A percentile compares a stretch with the other conserved stretches of the same genome.
phyloP scores from a whole-genome alignment of 495 filamentous ascomycete genomes.

The Trichoderma virens region DNA sequence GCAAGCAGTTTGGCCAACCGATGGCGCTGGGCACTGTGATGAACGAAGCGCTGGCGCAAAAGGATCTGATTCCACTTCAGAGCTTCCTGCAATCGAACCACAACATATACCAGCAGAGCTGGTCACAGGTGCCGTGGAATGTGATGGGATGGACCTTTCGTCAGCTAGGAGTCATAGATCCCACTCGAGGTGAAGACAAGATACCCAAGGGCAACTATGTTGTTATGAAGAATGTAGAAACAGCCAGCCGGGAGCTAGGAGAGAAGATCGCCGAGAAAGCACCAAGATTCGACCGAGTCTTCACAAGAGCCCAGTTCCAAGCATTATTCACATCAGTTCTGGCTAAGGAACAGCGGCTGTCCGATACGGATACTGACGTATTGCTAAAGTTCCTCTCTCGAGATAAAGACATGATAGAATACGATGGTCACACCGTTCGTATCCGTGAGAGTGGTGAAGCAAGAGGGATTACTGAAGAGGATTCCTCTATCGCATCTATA shows the following conservation, averaged over 20 bases:
- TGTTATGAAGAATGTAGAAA: constrained; percentile 51
- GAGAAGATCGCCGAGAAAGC: constrained; percentile 33
- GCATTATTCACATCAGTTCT: constrained; percentile 49
- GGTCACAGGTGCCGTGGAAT: constrained; percentile 37
- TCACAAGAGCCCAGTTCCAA: constrained; percentile 55
- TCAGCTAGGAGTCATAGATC: constrained; percentile 55
- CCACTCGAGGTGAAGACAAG: constrained; percentile 31
- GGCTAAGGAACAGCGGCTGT: constrained; percentile 44
- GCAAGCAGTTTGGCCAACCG: constrained; percentile 72
- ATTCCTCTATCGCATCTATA: constrained; percentile 71
- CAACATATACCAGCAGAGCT: constrained; percentile 54
- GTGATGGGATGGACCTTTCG: constrained; percentile 70
- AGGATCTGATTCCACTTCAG: constrained; percentile 59
- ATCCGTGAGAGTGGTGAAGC: constrained; percentile 48
- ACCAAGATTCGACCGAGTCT: constrained; percentile 55
- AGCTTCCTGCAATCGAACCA: constrained; percentile 51
- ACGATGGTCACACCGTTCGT: constrained; percentile 67
- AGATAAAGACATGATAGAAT: constrained; percentile 55
- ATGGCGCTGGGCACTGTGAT: constrained; percentile 75
- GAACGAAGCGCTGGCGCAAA: constrained; percentile 61
- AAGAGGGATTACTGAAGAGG: constrained; percentile 57
- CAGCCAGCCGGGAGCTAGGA: constrained; percentile 37
- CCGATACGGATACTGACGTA: constrained; percentile 58
- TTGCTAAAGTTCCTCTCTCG: constrained; percentile 65
- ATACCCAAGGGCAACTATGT: constrained; percentile 49